These are phyloP conservation scores for Rhizoclosmatium globosum DNA, from an alignment of 192 early-diverging fungal species.

Conservation along the genomic window DNA sequence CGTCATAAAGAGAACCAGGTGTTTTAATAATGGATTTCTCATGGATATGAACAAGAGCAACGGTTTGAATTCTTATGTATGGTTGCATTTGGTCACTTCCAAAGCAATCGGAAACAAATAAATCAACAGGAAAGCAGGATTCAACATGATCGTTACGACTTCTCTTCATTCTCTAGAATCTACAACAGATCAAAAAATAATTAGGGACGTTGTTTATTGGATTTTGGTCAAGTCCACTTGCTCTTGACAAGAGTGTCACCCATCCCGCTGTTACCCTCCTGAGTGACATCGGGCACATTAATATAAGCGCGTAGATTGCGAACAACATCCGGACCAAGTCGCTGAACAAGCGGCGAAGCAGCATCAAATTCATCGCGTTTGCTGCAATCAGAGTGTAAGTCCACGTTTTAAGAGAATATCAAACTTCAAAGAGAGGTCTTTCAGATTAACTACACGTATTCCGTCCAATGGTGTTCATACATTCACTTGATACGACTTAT, in stretches of 20 bases:
- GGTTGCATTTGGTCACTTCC: too few relatives aligned
- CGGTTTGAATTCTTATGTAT: too few relatives aligned
- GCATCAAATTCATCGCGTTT: constrained; percentile 11
- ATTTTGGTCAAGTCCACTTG: neutral
- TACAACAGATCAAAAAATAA: too few relatives aligned
- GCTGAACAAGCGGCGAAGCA: neutral
- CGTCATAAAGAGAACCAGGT: too few relatives aligned
- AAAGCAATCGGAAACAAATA: too few relatives aligned
- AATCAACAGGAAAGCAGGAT: too few relatives aligned
- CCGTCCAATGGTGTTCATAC: too few relatives aligned
- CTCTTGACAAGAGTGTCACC: neutral
- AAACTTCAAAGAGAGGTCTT: neutral
- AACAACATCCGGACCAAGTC: neutral
- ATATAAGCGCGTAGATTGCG: neutral
- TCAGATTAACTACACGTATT: too few relatives aligned
- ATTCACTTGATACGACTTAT: too few relatives aligned
- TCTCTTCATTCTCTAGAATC: too few relatives aligned
- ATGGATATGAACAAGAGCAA: neutral
- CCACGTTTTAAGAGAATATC: neutral
- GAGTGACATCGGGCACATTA: neutral
- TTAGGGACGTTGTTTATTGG: too few relatives aligned
- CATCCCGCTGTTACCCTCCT: neutral
- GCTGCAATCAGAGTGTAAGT: neutral
- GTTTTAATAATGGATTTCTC: neutral
- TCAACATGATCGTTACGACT: too few relatives aligned